phyloP scores from a whole-genome alignment of 768 basidiomycete genomes.

The Tricholoma terreum region DNA sequence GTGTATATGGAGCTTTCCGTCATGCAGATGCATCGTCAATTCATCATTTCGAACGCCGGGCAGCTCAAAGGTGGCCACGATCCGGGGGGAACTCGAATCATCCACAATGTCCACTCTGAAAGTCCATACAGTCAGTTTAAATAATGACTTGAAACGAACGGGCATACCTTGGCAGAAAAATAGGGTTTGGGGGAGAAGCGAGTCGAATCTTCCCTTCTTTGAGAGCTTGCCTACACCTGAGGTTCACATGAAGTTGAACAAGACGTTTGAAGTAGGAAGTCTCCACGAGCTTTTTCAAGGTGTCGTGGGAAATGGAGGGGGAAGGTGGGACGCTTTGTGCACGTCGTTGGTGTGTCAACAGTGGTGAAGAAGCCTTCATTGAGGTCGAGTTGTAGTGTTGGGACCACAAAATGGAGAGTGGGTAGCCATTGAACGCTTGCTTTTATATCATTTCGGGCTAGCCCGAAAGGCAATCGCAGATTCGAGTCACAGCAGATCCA shows the following conservation, averaged over 20 bases:
- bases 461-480: too few species aligned
- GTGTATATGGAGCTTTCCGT: conserved; percentile 30
- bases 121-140: not conserved
- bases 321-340: not conserved
- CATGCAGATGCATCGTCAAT: conserved; percentile 32
- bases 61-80: conserved; percentile 41
- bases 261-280: conserved; percentile 1
- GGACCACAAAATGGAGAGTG: not conserved
- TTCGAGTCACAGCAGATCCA: too few species aligned
- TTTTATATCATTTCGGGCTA: too few species aligned
- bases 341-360: not conserved
- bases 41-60: conserved; percentile 41
- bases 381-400: not conserved
- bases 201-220: conserved; percentile 6
- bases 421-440: too few species aligned
- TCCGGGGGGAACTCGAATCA: conserved; percentile 29
- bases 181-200: not conserved
- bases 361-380: not conserved
- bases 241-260: not conserved
- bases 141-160: not conserved
- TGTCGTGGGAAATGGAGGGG: not conserved
- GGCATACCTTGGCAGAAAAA: conserved; percentile 17
- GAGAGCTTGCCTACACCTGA: conserved; percentile 3
- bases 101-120: conserved; percentile 43
- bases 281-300: not conserved